These are phyloP conservation scores for Zopfochytrium polystomum DNA, from an alignment of 371 early-diverging fungal species.

Conservation along the genomic window DNA sequence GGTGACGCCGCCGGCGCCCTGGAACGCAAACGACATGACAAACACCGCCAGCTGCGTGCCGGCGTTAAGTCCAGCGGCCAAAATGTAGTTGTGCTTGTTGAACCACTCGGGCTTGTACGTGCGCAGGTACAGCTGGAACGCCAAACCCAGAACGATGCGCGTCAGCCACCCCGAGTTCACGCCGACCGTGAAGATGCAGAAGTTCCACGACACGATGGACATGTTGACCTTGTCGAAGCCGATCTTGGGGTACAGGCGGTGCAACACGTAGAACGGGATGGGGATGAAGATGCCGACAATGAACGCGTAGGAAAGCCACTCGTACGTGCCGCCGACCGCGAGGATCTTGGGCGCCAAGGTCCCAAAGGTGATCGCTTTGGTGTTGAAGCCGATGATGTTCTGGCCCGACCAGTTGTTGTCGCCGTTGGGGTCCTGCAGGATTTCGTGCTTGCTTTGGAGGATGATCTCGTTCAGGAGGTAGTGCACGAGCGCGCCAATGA, in stretches of 20 bases:
- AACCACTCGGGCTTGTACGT: slow-evolving; percentile 13
- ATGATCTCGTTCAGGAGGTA: slow-evolving; percentile 9
- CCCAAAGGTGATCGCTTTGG: slow-evolving; percentile 13
- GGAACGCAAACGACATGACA: slow-evolving; percentile 12
- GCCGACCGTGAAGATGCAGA: slow-evolving; percentile 7
- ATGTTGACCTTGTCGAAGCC: slow-evolving; percentile 19
- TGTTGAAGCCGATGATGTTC: slow-evolving; percentile 3
- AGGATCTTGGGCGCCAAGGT: slow-evolving; percentile 3
- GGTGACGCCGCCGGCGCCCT: slow-evolving; percentile 7
- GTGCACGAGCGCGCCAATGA: slow-evolving; percentile 10
- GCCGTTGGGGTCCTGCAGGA: slow-evolving; percentile 7
- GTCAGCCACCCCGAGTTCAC: slow-evolving; percentile 4
- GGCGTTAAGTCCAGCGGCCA: slow-evolving; percentile 13
- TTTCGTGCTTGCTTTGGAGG: neutral
- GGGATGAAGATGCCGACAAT: slow-evolving; percentile 8
- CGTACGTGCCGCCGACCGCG: slow-evolving; percentile 4
- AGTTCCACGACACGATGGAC: slow-evolving; percentile 6
- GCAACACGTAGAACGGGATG: slow-evolving; percentile 7
- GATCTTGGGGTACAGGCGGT: slow-evolving; percentile 5
- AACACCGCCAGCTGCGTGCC: slow-evolving; percentile 13
- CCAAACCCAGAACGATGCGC: neutral
- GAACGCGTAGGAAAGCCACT: slow-evolving; percentile 14
- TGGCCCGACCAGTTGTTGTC: slow-evolving; percentile 9
- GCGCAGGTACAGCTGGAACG: slow-evolving; percentile 12
- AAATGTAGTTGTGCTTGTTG: slow-evolving; percentile 16